These are phyloP conservation scores for Aspergillus baeticus DNA, from an alignment of 495 filamentous ascomycete genomes.

Conservation along the genomic window DNA sequence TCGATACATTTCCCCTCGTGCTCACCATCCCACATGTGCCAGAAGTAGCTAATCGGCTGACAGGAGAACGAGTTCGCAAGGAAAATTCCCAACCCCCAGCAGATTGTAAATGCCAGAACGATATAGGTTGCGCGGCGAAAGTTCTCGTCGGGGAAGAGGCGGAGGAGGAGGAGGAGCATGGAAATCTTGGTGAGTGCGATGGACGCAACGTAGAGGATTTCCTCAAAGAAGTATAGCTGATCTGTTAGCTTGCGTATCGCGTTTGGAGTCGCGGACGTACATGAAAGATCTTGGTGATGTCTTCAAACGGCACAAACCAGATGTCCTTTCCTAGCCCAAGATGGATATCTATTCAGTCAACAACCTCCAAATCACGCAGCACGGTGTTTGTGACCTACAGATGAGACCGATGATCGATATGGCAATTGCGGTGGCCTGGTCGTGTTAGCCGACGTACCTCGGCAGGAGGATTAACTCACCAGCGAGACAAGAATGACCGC, in stretches of 20 bases:
- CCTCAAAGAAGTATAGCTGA: conserved; percentile 26
- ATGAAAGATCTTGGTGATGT: conserved; percentile 1
- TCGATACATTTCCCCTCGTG: conserved; percentile 35
- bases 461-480: not conserved
- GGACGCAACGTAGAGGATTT: conserved; percentile 35
- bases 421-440: not conserved
- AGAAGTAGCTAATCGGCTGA: conserved; percentile 38
- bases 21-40: conserved; percentile 26
- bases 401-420: not conserved
- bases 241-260: not conserved
- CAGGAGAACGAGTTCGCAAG: conserved; percentile 46
- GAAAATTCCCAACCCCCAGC: conserved; percentile 27
- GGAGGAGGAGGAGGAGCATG: conserved; percentile 40
- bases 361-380: no score
- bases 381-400: no score
- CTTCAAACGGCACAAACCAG: not conserved
- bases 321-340: conserved; percentile 3
- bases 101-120: conserved; percentile 32
- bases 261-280: not conserved
- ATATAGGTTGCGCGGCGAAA: conserved; percentile 15
- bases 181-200: conserved; percentile 38
- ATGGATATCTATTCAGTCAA: not conserved
- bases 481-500: not conserved
- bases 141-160: conserved; percentile 30
- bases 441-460: no score